Evolutionary conservation across 331 rosid genomes (phyloP).

Genomic region (Rhamnella rubrinervis): DNA sequence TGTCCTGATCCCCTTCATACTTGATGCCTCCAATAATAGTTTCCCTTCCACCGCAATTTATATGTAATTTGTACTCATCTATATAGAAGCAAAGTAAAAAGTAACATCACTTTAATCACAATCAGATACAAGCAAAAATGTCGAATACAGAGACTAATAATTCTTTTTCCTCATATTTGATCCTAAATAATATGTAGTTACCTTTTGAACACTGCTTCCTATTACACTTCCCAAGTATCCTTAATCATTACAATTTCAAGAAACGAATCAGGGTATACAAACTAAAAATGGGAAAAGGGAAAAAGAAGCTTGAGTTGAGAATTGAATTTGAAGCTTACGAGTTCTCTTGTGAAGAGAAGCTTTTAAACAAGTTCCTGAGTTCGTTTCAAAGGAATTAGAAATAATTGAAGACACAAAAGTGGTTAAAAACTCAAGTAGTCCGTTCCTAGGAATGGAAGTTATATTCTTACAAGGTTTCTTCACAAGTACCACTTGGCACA

Average conservation of each 20-base stretch:
- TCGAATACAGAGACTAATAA: no score
- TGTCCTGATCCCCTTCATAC: constrained; percentile 9
- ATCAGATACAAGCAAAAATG: no score
- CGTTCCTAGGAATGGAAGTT: neutral
- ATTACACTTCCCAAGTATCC: constrained; percentile 22
- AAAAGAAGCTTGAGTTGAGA: neutral
- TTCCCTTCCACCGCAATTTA: constrained; percentile 30
- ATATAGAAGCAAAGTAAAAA: neutral
- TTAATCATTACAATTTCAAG: neutral
- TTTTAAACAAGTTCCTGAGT: constrained; percentile 30
- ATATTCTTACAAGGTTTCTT: constrained; percentile 17
- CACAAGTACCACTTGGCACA: constrained; percentile 1
- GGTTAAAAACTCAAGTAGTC: neutral
- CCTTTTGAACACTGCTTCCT: constrained; percentile 18
- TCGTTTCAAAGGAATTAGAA: no score
- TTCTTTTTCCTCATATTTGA: no score
- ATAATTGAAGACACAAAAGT: neutral
- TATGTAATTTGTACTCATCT: constrained; percentile 19
- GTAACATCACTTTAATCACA: neutral
- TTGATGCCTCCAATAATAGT: constrained; percentile 8
- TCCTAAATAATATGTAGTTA: neutral
- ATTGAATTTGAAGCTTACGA: constrained; percentile 15
- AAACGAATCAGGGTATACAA: neutral
- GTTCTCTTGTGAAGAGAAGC: constrained; percentile 14
- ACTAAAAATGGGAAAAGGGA: neutral